phyloP scores from a whole-genome alignment of 805 yeast species.

The Monosporozyma aerobia region DNA sequence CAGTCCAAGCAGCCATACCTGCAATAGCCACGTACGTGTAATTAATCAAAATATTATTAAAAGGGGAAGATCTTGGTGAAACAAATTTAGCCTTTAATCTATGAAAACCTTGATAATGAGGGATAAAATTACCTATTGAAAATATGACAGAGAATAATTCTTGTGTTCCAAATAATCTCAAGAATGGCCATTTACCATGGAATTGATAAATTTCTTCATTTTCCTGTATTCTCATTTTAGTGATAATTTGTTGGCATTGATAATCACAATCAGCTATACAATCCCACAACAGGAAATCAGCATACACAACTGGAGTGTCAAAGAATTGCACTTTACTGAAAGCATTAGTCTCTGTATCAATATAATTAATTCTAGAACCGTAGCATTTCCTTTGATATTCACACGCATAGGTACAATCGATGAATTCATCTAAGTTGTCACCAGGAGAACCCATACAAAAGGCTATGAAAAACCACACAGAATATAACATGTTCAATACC shows the following conservation, averaged over 20 bases:
- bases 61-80: neutral
- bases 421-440: conserved; percentile 48
- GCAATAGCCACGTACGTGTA: conserved; percentile 39
- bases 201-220: conserved; percentile 65
- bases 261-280: conserved; percentile 83
- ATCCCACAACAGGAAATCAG: conserved; percentile 52
- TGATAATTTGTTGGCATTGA: conserved; percentile 75
- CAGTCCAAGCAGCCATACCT: conserved; percentile 82
- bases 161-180: conserved; percentile 68
- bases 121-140: conserved; percentile 59
- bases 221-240: conserved; percentile 39
- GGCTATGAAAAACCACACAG: neutral
- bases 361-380: conserved; percentile 11
- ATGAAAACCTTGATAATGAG: conserved; percentile 46
- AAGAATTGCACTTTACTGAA: conserved; percentile 15
- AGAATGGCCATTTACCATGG: conserved; percentile 97
- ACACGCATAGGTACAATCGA: conserved; percentile 48
- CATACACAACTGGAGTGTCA: conserved; percentile 30
- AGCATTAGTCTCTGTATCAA: conserved; percentile 21
- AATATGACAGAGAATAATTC: conserved; percentile 76
- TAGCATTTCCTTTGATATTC: conserved; percentile 23
- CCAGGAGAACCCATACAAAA: conserved; percentile 43
- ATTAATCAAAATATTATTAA: conserved; percentile 8
- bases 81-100: conserved; percentile 20
- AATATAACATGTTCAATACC: neutral